These are phyloP conservation scores for Hypoxylon lienhwacheense DNA, from an alignment of 495 filamentous ascomycete genomes.

Conservation along the genomic window DNA sequence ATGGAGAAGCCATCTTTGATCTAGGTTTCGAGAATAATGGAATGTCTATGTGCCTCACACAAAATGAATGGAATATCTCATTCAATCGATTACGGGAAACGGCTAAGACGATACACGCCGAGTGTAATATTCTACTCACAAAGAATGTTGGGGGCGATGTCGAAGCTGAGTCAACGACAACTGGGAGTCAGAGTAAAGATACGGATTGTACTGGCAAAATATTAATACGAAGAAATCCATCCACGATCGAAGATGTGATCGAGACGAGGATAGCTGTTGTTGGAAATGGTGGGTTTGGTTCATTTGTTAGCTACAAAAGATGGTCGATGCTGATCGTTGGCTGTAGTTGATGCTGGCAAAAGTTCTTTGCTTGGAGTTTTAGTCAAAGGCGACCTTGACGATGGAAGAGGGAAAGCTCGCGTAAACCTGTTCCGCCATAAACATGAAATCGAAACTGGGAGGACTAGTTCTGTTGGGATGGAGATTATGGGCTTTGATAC, in stretches of 20 bases:
- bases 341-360: conserved; percentile 87
- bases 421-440: conserved; percentile 98
- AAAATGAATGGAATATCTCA: conserved; percentile 78
- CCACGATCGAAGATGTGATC: conserved; percentile 79
- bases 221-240: conserved; percentile 73
- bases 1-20: conserved; percentile 90
- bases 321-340: conserved; percentile 4
- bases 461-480: conserved; percentile 95
- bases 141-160: conserved; percentile 82
- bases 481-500: conserved; percentile 99
- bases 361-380: conserved; percentile 95
- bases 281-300: conserved; percentile 67
- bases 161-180: conserved; percentile 59
- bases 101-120: conserved; percentile 66
- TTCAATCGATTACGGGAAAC: conserved; percentile 66
- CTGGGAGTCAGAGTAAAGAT: conserved; percentile 59
- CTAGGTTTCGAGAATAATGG: conserved; percentile 90
- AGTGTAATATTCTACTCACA: conserved; percentile 79
- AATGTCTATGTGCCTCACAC: conserved; percentile 82
- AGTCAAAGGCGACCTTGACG: conserved; percentile 93
- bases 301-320: neutral
- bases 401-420: conserved; percentile 90
- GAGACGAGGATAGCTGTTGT: conserved; percentile 98
- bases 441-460: conserved; percentile 92
- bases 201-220: conserved; percentile 77